Percentiles rank a stretch among this genome's conserved stretches.
phyloP scores from a whole-genome alignment of 2,329 filamentous ascomycete species.

The Aurifilum marmelostoma region DNA sequence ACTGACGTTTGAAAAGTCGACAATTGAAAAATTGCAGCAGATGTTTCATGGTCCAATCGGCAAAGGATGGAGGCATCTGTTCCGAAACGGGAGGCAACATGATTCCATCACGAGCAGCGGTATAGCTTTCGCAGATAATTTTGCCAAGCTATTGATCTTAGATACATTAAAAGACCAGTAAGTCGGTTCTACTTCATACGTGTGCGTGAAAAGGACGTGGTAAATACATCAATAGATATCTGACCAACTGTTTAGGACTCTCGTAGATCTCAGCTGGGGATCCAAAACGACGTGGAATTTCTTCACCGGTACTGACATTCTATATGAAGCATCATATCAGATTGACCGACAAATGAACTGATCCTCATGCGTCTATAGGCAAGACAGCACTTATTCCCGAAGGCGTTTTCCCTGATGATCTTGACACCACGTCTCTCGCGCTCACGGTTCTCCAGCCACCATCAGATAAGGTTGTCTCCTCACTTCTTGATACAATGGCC shows the following conservation, averaged over 20 bases:
- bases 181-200: no score
- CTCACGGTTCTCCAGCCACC: slow-evolving; percentile 33
- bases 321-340: background rate
- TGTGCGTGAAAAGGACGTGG: no score
- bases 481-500: background rate
- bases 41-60: background rate
- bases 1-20: background rate
- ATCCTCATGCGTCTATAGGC: slow-evolving; percentile 14
- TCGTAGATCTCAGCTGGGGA: no score
- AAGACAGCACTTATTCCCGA: slow-evolving; percentile 36
- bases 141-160: background rate
- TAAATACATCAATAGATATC: no score
- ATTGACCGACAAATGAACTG: background rate
- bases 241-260: no score
- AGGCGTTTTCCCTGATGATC: slow-evolving; percentile 38
- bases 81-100: background rate
- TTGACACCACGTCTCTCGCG: slow-evolving; percentile 41
- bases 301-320: background rate
- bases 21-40: background rate
- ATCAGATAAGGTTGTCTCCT: background rate
- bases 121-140: background rate
- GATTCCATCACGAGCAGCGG: background rate
- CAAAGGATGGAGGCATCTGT: background rate
- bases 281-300: background rate
- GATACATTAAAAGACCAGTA: background rate